These are phyloP conservation scores for Talaromyces sp. DNA, from an alignment of 2,329 filamentous ascomycete species.

Conservation along the genomic window DNA sequence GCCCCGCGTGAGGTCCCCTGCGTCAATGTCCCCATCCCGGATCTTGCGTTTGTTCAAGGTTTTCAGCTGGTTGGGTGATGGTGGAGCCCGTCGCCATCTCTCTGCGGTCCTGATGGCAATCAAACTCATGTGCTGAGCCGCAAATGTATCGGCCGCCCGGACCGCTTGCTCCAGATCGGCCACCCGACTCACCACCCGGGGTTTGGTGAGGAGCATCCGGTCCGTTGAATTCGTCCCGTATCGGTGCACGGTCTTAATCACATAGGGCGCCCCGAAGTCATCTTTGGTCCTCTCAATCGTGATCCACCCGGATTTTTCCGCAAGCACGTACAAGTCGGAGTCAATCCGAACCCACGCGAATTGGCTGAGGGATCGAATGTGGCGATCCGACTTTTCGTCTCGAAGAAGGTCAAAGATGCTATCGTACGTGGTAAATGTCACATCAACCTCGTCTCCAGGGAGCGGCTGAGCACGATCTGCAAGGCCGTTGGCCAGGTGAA, in stretches of 20 bases:
- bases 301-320: conserved; percentile 58
- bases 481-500: conserved; percentile 20
- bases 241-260: conserved; percentile 29
- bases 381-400: conserved; percentile 71
- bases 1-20: conserved; percentile 66
- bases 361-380: conserved; percentile 70
- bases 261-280: conserved; percentile 18
- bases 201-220: conserved; percentile 59
- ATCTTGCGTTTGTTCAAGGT: conserved; percentile 40
- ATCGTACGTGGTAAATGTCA: conserved; percentile 86
- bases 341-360: conserved; percentile 78
- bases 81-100: conserved; percentile 64
- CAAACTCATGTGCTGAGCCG: conserved; percentile 59
- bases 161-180: conserved; percentile 69
- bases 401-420: conserved; percentile 86
- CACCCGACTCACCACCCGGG: conserved; percentile 62
- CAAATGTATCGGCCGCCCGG: conserved; percentile 79
- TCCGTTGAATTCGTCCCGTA: conserved; percentile 19
- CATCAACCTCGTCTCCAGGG: conserved; percentile 35
- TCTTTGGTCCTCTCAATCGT: conserved; percentile 39
- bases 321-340: conserved; percentile 66
- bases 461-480: conserved; percentile 4
- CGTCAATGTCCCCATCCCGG: conserved; percentile 57
- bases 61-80: conserved; percentile 56
- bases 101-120: conserved; percentile 62